Base-by-base conservation (phyloP, 306 rosid species). In the Cucurbita maxima region DNA sequence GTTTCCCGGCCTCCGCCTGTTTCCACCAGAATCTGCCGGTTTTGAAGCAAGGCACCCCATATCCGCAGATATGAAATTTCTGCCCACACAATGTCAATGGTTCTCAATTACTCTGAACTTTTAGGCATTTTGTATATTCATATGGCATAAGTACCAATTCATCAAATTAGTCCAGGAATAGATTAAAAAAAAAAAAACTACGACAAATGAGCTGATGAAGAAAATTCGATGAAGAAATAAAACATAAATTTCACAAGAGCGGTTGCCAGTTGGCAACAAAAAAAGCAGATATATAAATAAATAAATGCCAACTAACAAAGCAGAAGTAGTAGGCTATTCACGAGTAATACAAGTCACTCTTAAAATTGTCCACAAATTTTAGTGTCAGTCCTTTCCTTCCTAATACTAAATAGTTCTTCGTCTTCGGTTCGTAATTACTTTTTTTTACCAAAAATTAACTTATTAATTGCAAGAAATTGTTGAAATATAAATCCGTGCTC, bases 1-100 rank as follows among this genome's bases (percentile, higher is more conserved):
- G 81, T 92, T 94, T 71, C 92, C 87, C 0, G 99, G 99, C 80
- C 86, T 84, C 84, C 93, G 87, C 77, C 99, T 87, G 80, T 79
- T 88, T 76, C 95, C 96, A 79, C 86, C 90, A 30, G 88, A 53
- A 80, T 91, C 97, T 81, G 82, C 87, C 11, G 88, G 87, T 52
- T 88, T 87, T 22, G 99, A 94, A 41, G 79, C 82, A 45, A 90
- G 55, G 82, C 99, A 94, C 68, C 97, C 99, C 99, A 94, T 94
- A 76, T 81, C 84, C 77, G 36, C 38, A 75, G 76, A 81, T 73
- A 82, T 20, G 53, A 84, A 79, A 78, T 75, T 76, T 80, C 88
- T 79, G 79, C 81, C 43, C 64, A 77, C 75, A 70, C 25, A 70
- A 77, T 80, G 19, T 51, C 52, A 84, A 83, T 79, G 78, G 13